Base-by-base conservation (phyloP, 2,329 filamentous ascomycete genomes). In the Pezicula radicicola region DNA sequence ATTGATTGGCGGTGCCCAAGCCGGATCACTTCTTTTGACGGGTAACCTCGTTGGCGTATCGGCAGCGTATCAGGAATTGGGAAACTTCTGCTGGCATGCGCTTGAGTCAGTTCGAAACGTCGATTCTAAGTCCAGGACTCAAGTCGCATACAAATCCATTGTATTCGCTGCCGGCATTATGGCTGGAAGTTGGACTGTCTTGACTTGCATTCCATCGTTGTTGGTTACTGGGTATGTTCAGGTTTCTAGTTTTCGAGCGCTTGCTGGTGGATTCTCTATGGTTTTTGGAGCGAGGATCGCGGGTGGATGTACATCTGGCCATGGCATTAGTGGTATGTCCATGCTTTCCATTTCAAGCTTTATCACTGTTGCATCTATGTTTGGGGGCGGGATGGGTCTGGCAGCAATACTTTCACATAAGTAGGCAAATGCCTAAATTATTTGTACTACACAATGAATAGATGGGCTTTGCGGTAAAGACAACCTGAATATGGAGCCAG, bases 241-340 rank as follows among this genome's bases (percentile, higher is more conserved):
- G 1, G 63, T 75, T 0, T 61, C 70, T 4, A 70, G 72, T 0
- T 21, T 60, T 2, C 63, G 70, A 55, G 78, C 81, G 0, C 60
- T 76, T 0, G 43, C 73, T 0, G 85, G 85, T 2, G 85, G 85
- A 0, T 70, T 78, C 3, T 53, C 78, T 13, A 79, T 87, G 70
- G 75, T 77, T 0, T 63, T 88, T 8, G 85, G 85, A 1, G 74
- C 83, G 1, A 76, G 84, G 46, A 62, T 87, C 50, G 84, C 80
- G 0, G 84, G 83, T 2, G 85, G 85, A 0, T 89, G 85, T 57
- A 86, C 85, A 0, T 85, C 81, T 5, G 85, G 85, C 0, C 85
- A 89, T 63, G 85, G 85, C 0, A 83, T 89, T 56, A 86, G 80
- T 53, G 85, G 85, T 0, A 75, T 88, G 62, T 79, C 80, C n/a